These are phyloP conservation scores for Pneumocystis murina DNA, from an alignment of 1,139 yeast genomes.

Conservation along the genomic window DNA sequence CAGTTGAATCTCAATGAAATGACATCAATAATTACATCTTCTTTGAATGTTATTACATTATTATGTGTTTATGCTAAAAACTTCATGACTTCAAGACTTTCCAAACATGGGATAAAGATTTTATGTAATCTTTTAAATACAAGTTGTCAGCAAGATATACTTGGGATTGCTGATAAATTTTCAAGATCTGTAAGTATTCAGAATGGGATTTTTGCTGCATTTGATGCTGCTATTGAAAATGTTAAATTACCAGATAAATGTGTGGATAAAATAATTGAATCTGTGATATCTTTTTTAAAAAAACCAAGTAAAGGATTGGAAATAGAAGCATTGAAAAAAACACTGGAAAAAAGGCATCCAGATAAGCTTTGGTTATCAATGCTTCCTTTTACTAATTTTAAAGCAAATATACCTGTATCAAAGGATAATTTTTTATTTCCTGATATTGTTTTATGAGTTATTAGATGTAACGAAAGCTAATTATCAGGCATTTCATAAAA, in stretches of 20 bases:
- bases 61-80: constrained; percentile 34
- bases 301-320: not conserved
- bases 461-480: not conserved
- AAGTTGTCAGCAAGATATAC: not conserved
- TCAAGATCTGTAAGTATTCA: not conserved
- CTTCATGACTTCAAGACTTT: constrained; percentile 27
- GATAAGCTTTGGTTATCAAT: not conserved
- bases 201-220: not conserved
- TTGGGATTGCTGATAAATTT: not conserved
- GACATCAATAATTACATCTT: constrained; percentile 25
- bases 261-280: not conserved
- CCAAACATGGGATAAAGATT: constrained; percentile 3
- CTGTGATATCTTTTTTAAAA: not conserved
- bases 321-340: not conserved
- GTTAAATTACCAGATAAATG: constrained; percentile 1
- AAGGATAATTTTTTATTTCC: not conserved
- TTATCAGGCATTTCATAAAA: not conserved
- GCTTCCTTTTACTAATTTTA: not conserved
- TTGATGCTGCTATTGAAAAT: not conserved
- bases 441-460: not conserved
- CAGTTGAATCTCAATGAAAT: constrained; percentile 21
- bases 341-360: not conserved
- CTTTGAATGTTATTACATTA: constrained; percentile 27
- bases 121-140: not conserved
- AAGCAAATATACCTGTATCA: not conserved